phyloP scores from a whole-genome alignment of 2,329 filamentous ascomycete species.

The Fonsecaea multimorphosa region DNA sequence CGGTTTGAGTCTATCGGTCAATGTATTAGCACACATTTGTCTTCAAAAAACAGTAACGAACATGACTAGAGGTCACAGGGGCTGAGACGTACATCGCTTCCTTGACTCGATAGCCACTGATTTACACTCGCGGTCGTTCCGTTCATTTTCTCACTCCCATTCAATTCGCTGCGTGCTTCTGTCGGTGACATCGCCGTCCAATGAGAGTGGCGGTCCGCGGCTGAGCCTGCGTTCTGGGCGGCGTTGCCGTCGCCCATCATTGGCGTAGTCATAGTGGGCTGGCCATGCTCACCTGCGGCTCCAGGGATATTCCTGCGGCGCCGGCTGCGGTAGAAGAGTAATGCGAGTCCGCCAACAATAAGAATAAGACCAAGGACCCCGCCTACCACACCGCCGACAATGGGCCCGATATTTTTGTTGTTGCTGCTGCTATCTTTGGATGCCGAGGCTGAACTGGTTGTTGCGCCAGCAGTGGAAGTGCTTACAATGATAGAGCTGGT shows the following conservation, averaged over 20 bases:
- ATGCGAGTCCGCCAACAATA: constrained; percentile 27
- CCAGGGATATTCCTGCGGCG: constrained; percentile 19
- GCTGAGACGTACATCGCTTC: constrained; percentile 30
- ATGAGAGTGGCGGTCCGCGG: constrained; percentile 27
- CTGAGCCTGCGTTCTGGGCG: constrained; percentile 12
- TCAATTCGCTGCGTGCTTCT: constrained; percentile 28
- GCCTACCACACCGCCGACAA: constrained; percentile 40
- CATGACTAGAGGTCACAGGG: not conserved
- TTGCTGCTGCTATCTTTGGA: constrained; percentile 9
- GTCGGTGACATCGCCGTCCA: constrained; percentile 35
- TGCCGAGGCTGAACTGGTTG: not conserved
- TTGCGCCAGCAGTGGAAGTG: not conserved
- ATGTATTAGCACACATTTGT: constrained; percentile 4
- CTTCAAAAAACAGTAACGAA: not conserved
- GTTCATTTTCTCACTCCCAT: constrained; percentile 18
- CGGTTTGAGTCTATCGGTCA: constrained; percentile 20
- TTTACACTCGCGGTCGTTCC: constrained; percentile 28
- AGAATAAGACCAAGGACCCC: constrained; percentile 35
- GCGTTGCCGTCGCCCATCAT: constrained; percentile 11
- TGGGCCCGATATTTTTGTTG: constrained; percentile 36
- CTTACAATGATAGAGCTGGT: constrained; percentile 12
- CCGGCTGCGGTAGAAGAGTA: constrained; percentile 31
- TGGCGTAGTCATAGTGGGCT: constrained; percentile 16
- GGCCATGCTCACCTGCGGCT: constrained; percentile 4
- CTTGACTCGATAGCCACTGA: constrained; percentile 36